Percentiles rank a stretch among this genome's conserved stretches.
phyloP scores from a whole-genome alignment of 78 protist species.

The Guillardia theta region DNA sequence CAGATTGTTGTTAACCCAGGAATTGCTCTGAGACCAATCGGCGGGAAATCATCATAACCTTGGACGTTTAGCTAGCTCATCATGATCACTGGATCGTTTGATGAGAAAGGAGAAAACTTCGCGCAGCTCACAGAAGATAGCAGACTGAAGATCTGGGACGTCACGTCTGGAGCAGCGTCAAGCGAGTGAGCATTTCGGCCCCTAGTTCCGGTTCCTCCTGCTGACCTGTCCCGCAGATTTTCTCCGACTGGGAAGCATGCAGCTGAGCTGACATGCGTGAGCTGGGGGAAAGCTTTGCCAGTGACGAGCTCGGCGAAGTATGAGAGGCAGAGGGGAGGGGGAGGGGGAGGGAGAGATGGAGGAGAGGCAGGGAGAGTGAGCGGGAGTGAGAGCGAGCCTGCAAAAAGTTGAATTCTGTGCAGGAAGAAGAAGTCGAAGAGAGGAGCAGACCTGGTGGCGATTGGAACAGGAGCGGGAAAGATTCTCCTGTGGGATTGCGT shows the following conservation, averaged over 20 bases:
- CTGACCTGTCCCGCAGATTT: not conserved
- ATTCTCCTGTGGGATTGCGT: not conserved
- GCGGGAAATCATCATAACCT: no score
- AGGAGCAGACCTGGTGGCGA: not conserved
- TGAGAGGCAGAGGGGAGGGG: no score
- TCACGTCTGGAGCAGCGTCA: not conserved
- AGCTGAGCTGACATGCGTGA: not conserved
- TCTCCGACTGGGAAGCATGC: not conserved
- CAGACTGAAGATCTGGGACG: not conserved
- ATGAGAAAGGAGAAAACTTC: not conserved
- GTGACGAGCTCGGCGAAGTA: no score
- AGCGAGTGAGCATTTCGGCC: not conserved
- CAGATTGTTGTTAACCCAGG: no score
- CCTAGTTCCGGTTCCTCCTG: not conserved
- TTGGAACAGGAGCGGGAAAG: not conserved
- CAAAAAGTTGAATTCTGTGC: no score
- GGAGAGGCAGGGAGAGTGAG: no score
- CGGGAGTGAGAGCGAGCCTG: no score
- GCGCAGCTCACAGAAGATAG: not conserved
- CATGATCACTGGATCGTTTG: not conserved
- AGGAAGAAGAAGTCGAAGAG: not conserved
- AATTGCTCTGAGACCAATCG: no score
- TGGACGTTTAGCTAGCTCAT: no score
- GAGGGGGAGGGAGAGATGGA: no score
- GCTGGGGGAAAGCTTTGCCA: not conserved